phyloP scores from a whole-genome alignment of 768 basidiomycete genomes.

The Daedaleopsis sinensis region DNA sequence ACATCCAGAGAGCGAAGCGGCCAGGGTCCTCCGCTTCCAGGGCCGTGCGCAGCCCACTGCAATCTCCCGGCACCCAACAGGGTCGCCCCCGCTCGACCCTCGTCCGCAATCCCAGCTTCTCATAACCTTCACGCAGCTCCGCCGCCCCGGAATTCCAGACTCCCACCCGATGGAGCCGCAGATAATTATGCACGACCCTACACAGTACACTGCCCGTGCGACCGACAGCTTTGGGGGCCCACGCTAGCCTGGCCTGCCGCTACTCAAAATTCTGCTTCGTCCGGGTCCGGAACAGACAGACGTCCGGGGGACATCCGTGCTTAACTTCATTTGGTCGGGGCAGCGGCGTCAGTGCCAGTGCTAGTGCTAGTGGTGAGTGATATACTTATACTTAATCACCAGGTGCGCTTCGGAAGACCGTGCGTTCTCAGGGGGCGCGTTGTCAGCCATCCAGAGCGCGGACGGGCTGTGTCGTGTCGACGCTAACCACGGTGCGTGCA shows the following conservation, averaged over 20 bases:
- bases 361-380: no score
- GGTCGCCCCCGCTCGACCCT: background rate
- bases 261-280: background rate
- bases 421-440: background rate
- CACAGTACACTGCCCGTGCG: background rate
- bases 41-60: background rate
- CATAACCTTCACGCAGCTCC: background rate
- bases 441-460: background rate
- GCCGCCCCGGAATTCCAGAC: background rate
- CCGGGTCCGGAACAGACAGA: background rate
- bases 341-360: background rate
- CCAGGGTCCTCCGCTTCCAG: background rate
- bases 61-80: background rate
- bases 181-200: background rate
- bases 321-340: background rate
- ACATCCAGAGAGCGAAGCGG: background rate
- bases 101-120: background rate
- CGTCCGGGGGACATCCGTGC: no score
- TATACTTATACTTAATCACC: background rate
- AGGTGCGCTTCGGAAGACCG: background rate
- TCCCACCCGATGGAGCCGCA: no score
- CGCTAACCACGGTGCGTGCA: background rate
- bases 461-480: background rate
- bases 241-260: background rate
- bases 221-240: background rate